Conservation (phyloP, 2,329 filamentous ascomycete genomes). For the Keithomyces neogunnii region DNA sequence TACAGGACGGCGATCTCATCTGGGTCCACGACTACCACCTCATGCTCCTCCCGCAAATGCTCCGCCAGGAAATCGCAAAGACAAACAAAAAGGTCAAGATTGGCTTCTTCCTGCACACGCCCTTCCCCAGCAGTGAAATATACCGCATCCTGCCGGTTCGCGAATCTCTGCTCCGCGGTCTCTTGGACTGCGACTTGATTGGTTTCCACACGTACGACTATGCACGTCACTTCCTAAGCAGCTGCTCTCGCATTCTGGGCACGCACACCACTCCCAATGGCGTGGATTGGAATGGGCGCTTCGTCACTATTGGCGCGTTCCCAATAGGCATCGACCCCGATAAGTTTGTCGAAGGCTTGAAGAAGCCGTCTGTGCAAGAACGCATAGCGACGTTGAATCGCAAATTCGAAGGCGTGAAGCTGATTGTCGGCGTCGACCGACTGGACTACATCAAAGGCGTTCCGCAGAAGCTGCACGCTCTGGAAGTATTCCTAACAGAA, state of each 20-base stretch:
- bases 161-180: slow-evolving; percentile 76
- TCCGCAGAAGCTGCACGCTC: slow-evolving; percentile 90
- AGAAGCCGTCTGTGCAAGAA: slow-evolving; percentile 78
- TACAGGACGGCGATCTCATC: slow-evolving; percentile 87
- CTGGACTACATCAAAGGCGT: slow-evolving; percentile 99
- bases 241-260: slow-evolving; percentile 83
- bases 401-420: slow-evolving; percentile 92
- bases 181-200: slow-evolving; percentile 89
- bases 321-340: slow-evolving; percentile 97
- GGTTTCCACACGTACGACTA: slow-evolving; percentile 99
- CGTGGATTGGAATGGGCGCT: slow-evolving; percentile 81
- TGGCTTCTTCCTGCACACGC: slow-evolving; percentile 95
- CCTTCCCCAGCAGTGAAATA: slow-evolving; percentile 94
- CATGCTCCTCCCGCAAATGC: slow-evolving; percentile 93
- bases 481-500: slow-evolving; percentile 94
- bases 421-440: slow-evolving; percentile 94
- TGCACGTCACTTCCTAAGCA: slow-evolving; percentile 93
- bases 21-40: slow-evolving; percentile 99
- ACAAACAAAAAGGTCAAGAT: slow-evolving; percentile 90
- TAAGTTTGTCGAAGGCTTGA: slow-evolving; percentile 83
- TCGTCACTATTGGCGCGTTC: slow-evolving; percentile 88
- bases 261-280: slow-evolving; percentile 83
- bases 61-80: slow-evolving; percentile 77
- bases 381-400: slow-evolving; percentile 76
- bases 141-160: slow-evolving; percentile 92